Evolutionary conservation across 2,329 filamentous ascomycete genomes (phyloP).

Genomic region (Niveomyces coronatus): DNA sequence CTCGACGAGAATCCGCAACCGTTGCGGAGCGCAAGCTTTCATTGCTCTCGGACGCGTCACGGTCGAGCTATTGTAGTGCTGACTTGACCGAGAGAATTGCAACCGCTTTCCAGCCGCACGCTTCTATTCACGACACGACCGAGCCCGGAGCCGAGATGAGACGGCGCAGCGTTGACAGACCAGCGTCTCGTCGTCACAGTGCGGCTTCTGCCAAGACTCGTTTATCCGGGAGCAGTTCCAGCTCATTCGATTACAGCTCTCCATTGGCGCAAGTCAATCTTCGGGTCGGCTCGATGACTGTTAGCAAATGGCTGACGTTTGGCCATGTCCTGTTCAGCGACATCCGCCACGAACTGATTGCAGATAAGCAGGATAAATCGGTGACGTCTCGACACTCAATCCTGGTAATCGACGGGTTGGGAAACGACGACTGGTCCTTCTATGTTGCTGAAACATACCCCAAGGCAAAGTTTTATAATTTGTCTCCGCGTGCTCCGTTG

Average conservation of each 20-base stretch:
- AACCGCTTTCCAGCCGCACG: constrained; percentile 36
- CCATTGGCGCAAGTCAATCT: constrained; percentile 64
- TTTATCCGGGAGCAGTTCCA: constrained; percentile 35
- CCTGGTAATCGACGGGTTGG: constrained; percentile 71
- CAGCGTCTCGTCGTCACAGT: constrained; percentile 18
- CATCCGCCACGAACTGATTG: constrained; percentile 57
- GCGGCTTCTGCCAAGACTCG: constrained; percentile 24
- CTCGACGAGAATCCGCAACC: constrained; percentile 37
- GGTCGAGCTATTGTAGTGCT: constrained; percentile 43
- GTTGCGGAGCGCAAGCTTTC: constrained; percentile 22
- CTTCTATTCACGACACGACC: constrained; percentile 34
- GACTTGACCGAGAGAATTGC: constrained; percentile 45
- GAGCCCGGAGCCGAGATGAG: constrained; percentile 23
- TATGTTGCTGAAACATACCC: constrained; percentile 76
- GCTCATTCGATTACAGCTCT: constrained; percentile 45
- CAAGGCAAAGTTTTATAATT: constrained; percentile 63
- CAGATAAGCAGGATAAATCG: constrained; percentile 20
- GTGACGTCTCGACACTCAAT: constrained; percentile 49
- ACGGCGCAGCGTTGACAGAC: not conserved
- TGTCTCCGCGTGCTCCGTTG: constrained; percentile 49
- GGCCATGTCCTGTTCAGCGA: constrained; percentile 77
- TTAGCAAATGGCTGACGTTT: constrained; percentile 81
- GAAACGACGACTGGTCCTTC: constrained; percentile 83
- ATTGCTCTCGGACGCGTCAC: constrained; percentile 23
- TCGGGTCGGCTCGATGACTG: constrained; percentile 69